phyloP scores from a whole-genome alignment of 495 filamentous ascomycete species.

The Sordaria brevicollis region DNA sequence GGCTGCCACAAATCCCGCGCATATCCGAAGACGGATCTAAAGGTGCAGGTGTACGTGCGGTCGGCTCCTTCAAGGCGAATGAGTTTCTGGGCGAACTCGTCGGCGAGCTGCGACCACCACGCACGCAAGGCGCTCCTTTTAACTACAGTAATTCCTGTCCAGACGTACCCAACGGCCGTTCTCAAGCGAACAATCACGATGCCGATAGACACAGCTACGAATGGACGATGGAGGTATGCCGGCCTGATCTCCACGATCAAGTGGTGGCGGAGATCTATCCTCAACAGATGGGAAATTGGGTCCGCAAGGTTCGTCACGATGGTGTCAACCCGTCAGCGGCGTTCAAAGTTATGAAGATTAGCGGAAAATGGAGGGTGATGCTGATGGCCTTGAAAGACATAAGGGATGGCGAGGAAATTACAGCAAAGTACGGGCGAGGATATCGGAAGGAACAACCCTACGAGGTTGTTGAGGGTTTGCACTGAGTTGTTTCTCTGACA shows the following conservation, averaged over 20 bases:
- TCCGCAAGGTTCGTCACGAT: conserved; percentile 18
- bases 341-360: conserved; percentile 14
- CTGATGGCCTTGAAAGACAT: conserved; percentile 14
- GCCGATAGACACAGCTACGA: not conserved
- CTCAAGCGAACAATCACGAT: not conserved
- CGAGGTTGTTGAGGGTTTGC: conserved; percentile 11
- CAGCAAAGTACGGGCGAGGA: conserved; percentile 16
- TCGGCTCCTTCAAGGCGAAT: conserved; percentile 2
- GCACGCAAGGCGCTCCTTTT: not conserved
- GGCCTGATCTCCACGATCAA: conserved; percentile 14
- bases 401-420: conserved; percentile 18
- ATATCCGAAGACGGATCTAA: conserved; percentile 10
- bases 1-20: conserved; percentile 10
- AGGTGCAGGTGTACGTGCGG: conserved; percentile 12
- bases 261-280: conserved; percentile 20
- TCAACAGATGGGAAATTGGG: conserved; percentile 19
- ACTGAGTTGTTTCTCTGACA: not conserved
- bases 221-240: conserved; percentile 15
- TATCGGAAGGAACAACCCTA: conserved; percentile 10
- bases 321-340: conserved; percentile 8
- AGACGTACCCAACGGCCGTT: not conserved
- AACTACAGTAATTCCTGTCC: not conserved
- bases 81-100: conserved; percentile 18
- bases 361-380: conserved; percentile 16
- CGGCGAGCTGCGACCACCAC: conserved; percentile 17